These are phyloP conservation scores for Alisma plantagoaquatica DNA, from an alignment of 106 monocot species.

Conservation along the genomic window DNA sequence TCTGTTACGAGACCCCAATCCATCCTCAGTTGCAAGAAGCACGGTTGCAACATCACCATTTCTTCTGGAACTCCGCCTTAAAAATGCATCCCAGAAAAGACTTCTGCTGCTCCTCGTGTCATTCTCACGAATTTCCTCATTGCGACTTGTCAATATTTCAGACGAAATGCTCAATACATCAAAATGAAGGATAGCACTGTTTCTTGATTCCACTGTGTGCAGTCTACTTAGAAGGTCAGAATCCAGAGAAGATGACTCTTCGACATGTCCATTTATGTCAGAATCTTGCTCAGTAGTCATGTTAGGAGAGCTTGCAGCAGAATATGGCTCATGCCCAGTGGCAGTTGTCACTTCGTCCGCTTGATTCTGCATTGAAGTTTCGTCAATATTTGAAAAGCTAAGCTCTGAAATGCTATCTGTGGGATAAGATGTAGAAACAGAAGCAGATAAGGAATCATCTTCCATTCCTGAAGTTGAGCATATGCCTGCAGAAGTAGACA, in stretches of 20 bases:
- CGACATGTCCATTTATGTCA: slow-evolving; percentile 13
- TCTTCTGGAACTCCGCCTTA: slow-evolving; percentile 39
- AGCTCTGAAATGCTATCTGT: not conserved
- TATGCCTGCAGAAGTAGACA: not conserved
- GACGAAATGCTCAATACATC: slow-evolving; percentile 54
- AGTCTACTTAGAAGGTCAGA: slow-evolving; percentile 4
- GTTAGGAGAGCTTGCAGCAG: too few species aligned
- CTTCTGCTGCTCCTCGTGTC: slow-evolving; percentile 51
- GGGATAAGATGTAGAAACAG: slow-evolving; percentile 7
- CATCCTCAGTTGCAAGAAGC: slow-evolving; percentile 19
- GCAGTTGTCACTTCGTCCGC: slow-evolving; percentile 9
- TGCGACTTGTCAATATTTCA: slow-evolving; percentile 12
- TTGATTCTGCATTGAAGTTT: slow-evolving; percentile 12
- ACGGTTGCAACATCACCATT: slow-evolving; percentile 14
- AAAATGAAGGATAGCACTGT: slow-evolving; percentile 36
- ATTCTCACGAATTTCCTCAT: slow-evolving; percentile 17
- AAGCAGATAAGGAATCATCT: slow-evolving; percentile 2
- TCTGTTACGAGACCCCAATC: slow-evolving; percentile 35
- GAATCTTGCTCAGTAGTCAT: slow-evolving; percentile 8
- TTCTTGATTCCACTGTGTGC: slow-evolving; percentile 12
- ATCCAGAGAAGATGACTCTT: slow-evolving; percentile 12
- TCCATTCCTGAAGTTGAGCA: slow-evolving; percentile 1
- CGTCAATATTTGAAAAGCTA: slow-evolving; percentile 6
- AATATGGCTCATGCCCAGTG: too few species aligned
- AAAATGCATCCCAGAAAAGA: slow-evolving; percentile 60